A percentile compares a stretch with the other conserved stretches of the same genome.
These are phyloP conservation scores for Madurella mycetomatis DNA, from an alignment of 2,329 filamentous ascomycete species.

Conservation along the genomic window DNA sequence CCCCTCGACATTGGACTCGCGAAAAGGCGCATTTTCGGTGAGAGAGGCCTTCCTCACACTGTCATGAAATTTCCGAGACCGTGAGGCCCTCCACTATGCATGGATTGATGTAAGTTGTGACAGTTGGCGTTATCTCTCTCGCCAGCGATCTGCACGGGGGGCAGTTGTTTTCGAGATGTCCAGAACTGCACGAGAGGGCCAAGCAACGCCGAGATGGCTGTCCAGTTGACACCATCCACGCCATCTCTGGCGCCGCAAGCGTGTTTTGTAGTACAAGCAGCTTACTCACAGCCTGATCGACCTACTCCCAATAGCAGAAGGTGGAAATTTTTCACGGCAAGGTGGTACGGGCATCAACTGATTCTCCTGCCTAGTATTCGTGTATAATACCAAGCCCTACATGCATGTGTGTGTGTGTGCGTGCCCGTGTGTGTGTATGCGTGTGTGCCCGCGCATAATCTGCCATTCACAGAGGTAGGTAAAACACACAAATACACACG, in stretches of 20 bases:
- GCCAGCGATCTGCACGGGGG: neutral
- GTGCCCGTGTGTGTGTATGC: too few species aligned
- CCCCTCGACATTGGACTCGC: constrained; percentile 7
- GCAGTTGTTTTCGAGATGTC: neutral
- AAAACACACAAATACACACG: neutral
- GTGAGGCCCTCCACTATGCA: neutral
- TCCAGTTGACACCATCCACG: constrained; percentile 17
- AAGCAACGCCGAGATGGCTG: neutral
- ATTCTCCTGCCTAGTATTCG: neutral
- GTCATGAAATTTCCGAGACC: neutral
- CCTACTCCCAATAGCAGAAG: neutral
- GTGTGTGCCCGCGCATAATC: too few species aligned
- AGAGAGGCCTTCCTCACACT: constrained; percentile 1
- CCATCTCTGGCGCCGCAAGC: constrained; percentile 15
- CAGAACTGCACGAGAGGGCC: neutral
- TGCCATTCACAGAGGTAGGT: too few species aligned
- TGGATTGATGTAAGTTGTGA: neutral
- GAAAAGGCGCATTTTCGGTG: constrained; percentile 1
- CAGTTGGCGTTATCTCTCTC: constrained; percentile 4
- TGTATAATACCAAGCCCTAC: neutral
- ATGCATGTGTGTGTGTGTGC: too few species aligned
- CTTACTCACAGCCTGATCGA: neutral
- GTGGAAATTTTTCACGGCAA: too few species aligned
- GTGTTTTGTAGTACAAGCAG: constrained; percentile 1
- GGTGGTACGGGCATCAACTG: too few species aligned